phyloP scores from a whole-genome alignment of 352 stramenopile genomes.

The Thraustochytrium striatum region DNA sequence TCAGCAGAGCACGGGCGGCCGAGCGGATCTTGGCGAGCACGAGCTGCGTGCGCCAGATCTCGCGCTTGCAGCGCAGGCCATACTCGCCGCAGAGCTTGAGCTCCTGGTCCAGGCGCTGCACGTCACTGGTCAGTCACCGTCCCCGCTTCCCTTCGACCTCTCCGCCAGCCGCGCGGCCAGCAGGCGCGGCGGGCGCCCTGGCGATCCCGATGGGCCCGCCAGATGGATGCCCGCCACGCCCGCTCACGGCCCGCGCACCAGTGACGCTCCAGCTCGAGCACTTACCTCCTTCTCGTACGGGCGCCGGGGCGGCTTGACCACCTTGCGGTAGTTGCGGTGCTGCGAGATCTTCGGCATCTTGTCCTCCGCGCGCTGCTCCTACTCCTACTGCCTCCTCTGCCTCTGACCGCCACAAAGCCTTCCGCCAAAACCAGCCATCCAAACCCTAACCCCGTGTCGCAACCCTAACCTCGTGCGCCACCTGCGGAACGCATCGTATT shows the following conservation, averaged over 20 bases:
- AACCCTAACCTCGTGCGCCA: no score
- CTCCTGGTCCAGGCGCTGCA: conserved; percentile 81
- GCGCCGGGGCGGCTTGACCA: conserved; percentile 95
- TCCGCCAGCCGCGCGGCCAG: no score
- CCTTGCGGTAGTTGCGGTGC: conserved; percentile 59
- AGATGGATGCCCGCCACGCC: no score
- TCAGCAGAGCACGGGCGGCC: conserved; percentile 93
- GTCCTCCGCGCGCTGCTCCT: background rate
- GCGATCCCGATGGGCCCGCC: no score
- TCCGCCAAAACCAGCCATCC: no score
- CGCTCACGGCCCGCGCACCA: no score
- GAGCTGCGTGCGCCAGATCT: conserved; percentile 99
- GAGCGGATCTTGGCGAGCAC: conserved; percentile 98
- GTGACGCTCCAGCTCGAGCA: no score
- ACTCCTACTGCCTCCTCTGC: background rate
- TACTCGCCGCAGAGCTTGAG: conserved; percentile 98
- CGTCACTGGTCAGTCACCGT: no score
- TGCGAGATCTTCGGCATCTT: conserved; percentile 46
- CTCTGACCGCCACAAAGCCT: background rate
- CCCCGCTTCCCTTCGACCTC: no score
- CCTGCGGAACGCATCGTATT: no score
- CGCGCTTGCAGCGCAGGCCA: conserved; percentile 97
- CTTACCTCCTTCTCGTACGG: conserved; percentile 95
- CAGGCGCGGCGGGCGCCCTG: no score
- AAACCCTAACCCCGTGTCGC: no score